Conservation (phyloP, 192 early-diverging fungal genomes). For the Neocallimastix lanati region DNA sequence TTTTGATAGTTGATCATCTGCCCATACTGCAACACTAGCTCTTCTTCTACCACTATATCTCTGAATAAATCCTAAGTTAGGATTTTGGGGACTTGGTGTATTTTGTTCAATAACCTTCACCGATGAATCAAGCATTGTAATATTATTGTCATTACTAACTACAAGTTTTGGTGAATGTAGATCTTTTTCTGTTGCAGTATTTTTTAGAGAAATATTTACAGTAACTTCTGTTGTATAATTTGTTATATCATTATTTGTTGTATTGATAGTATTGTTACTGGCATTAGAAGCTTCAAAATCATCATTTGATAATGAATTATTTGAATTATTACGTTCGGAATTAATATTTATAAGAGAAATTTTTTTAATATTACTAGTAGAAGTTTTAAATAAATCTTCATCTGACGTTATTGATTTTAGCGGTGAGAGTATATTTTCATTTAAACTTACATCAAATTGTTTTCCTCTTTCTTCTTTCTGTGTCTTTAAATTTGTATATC, state of each 20-base stretch:
- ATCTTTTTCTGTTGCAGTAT: background rate
- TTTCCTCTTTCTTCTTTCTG: background rate
- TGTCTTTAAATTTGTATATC: background rate
- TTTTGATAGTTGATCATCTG: constrained; percentile 45
- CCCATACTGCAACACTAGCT: constrained; percentile 62
- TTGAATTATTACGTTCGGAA: background rate
- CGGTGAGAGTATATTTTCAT: background rate
- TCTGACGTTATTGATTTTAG: background rate
- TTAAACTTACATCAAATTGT: background rate
- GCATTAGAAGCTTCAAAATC: background rate
- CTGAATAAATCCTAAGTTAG: background rate
- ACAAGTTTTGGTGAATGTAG: background rate
- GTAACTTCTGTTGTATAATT: background rate
- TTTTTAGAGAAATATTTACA: background rate
- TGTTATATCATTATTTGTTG: background rate
- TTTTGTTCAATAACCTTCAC: background rate
- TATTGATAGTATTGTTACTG: background rate
- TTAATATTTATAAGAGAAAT: background rate
- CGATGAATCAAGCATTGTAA: background rate
- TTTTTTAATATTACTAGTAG: background rate
- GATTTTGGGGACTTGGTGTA: background rate
- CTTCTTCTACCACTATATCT: constrained; percentile 14
- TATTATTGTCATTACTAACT: background rate
- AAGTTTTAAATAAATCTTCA: background rate
- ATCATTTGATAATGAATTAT: background rate